These are phyloP conservation scores for Diddensiella santjacobensis DNA, from an alignment of 805 yeast species.

Conservation along the genomic window DNA sequence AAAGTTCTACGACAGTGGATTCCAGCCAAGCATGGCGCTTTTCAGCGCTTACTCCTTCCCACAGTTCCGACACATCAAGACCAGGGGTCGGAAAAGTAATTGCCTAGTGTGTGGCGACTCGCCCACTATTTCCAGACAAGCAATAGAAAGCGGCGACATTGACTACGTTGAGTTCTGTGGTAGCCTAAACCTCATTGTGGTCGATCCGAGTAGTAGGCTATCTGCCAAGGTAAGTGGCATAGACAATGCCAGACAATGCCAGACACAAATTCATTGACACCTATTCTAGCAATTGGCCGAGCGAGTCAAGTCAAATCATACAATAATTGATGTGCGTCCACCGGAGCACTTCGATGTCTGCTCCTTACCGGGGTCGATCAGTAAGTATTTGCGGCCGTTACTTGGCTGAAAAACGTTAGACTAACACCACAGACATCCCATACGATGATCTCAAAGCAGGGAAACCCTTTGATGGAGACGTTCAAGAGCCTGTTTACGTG, in stretches of 20 bases:
- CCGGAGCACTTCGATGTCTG: conserved; percentile 69
- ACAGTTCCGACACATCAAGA: conserved; percentile 63
- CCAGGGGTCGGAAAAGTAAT: conserved; percentile 59
- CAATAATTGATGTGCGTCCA: conserved; percentile 77
- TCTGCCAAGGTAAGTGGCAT: conserved; percentile 2
- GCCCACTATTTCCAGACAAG: conserved; percentile 47
- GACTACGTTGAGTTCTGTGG: conserved; percentile 82
- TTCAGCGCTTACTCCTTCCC: conserved; percentile 54
- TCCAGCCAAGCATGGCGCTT: conserved; percentile 60
- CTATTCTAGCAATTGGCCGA: too few relatives aligned
- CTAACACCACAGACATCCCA: conserved; percentile 44
- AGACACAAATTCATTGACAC: too few relatives aligned
- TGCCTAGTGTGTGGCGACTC: conserved; percentile 64
- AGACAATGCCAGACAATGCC: too few relatives aligned
- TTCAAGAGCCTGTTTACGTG: conserved; percentile 45
- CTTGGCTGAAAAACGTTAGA: too few relatives aligned
- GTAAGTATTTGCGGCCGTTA: conserved; percentile 10
- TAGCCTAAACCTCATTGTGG: conserved; percentile 25
- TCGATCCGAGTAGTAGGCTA: neutral
- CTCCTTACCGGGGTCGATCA: conserved; percentile 53
- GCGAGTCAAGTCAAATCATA: conserved; percentile 19
- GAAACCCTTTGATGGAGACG: conserved; percentile 19
- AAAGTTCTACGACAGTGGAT: conserved; percentile 44
- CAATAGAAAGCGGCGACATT: conserved; percentile 45
- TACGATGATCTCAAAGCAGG: conserved; percentile 44